Evolutionary conservation across 2,329 filamentous ascomycete species (phyloP), one percentile per base, ranked within the genome.

Genomic region (Xylaria sp.): DNA sequence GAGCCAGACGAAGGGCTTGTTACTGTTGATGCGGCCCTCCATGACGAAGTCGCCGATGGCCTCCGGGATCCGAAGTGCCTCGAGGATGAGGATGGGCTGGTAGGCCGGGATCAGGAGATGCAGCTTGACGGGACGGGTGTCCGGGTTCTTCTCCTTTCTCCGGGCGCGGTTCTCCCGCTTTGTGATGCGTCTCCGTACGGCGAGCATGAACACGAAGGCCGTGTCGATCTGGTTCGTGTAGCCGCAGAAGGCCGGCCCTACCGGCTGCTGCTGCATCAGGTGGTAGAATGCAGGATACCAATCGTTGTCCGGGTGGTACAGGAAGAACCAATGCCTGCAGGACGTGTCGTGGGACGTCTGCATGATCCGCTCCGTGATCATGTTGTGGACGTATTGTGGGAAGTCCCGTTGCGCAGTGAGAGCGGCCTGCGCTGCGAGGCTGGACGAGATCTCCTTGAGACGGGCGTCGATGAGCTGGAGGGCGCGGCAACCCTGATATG

Each of bases 261-360:
- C 61, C 2, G 72, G 73, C 8, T 68, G 68, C 2, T 71, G 67
- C 9, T 75, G 70, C 11, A 76, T 61, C 0, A 76, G 67, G 5
- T 74, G 71, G 53, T 75, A 74, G 58, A 77, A 77, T 3, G 70
- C 71, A 10, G 74, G 72, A 48, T 76, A 75, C 75, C 75, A 77
- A 52, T 75, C 73, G 47, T 73, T 75, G 42, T 77, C 75, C 1
- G 75, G 75, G 35, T 77, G 75, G 42, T 72, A 77, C 2, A 77
- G 67, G 39, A 76, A 77, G 61, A 76, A 76, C 67, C 72, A 72
- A 58, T 77, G 75, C 4, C 52, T 54, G 35, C 44, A 51, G 5
- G 66, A 59, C 1, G 65, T 64, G 18, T 75, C 72, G 30, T 66
- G 64, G 6, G 67, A 65, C 3, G 72, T 72, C 58, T 74, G 71